Evolutionary conservation across 495 filamentous ascomycete species (phyloP), one percentile per base, ranked within the genome.

Genomic region (Lepraria neglecta): DNA sequence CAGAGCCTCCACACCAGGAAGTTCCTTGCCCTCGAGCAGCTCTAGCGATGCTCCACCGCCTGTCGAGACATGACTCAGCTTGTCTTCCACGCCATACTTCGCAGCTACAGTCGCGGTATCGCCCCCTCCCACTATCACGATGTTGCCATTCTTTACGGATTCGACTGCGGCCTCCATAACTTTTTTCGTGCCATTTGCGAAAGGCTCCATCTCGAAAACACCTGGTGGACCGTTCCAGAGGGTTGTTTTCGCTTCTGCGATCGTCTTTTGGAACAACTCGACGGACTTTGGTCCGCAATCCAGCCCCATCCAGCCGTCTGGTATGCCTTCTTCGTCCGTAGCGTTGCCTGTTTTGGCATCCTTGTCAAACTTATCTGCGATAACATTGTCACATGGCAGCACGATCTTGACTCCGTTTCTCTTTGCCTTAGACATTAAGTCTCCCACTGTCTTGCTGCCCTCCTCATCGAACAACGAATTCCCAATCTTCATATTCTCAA

Each of bases 141-240:
- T 95, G 77, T 90, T 87, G 68, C 90, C 92, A 33, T 75, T 82
- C 74, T 90, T 75, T 35, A 86, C 86, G 55, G 90, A 95, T 11
- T 76, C 76, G 28, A 97, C 91, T 30, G 85, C 89, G 54, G 88
- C 90, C 67, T 97, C 87, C 66, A 97, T 84, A 24, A 89, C 94
- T 52, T 82, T 79, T 84, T 95, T 92, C 65, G 94, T 97, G 63
- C 89, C 94, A 28, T 80, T 85, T 66, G 91, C 89, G 74, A 99
- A 99, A 65, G 86, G 84, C 70, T 97, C 89, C 65, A 99, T 83
- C 82, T 99, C 94, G 71, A 97, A 99, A 61, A 99, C 94, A 71
- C 94, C 94, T 15, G 91, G 84, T 51, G 94, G 94, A 45, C 90
- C 94, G 81, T 99, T 99, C 94, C 94, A 99, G 53, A 99, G 89